Conservation (phyloP, 768 basidiomycete species). For the Auricularia auricula-judae region DNA sequence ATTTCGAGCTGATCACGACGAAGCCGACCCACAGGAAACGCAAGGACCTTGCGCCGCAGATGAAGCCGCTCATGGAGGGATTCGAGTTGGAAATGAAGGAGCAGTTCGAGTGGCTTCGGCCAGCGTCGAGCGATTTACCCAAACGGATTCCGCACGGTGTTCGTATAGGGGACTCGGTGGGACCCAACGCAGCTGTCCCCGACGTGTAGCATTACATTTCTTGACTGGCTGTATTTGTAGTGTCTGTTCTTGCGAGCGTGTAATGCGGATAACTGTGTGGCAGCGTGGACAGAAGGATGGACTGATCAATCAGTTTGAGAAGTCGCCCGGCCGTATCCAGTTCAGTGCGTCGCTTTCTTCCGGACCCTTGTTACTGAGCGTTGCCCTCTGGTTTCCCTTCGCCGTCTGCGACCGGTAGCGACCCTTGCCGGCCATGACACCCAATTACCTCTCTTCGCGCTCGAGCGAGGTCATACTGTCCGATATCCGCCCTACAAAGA, state of each 20-base stretch:
- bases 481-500: slow-evolving; percentile 83
- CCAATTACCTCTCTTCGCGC: slow-evolving; percentile 67
- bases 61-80: background rate
- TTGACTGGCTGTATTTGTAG: too few relatives aligned
- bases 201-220: too few relatives aligned
- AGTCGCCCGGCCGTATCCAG: slow-evolving; percentile 15
- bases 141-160: too few relatives aligned
- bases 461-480: slow-evolving; percentile 89
- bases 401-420: background rate
- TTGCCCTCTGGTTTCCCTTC: slow-evolving; percentile 12
- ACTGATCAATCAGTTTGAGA: slow-evolving; percentile 9
- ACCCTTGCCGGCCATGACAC: slow-evolving; percentile 23
- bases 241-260: too few relatives aligned
- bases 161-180: too few relatives aligned
- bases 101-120: background rate
- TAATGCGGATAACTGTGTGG: too few relatives aligned
- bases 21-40: too few relatives aligned
- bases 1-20: too few relatives aligned
- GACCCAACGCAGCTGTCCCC: too few relatives aligned
- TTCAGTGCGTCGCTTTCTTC: slow-evolving; percentile 29
- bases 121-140: too few relatives aligned
- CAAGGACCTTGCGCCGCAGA: too few relatives aligned
- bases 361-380: slow-evolving; percentile 17
- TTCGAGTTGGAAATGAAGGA: background rate
- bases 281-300: too few relatives aligned